Base-by-base conservation (phyloP, 441 rosid species). In the Syzygium syzygioides region DNA sequence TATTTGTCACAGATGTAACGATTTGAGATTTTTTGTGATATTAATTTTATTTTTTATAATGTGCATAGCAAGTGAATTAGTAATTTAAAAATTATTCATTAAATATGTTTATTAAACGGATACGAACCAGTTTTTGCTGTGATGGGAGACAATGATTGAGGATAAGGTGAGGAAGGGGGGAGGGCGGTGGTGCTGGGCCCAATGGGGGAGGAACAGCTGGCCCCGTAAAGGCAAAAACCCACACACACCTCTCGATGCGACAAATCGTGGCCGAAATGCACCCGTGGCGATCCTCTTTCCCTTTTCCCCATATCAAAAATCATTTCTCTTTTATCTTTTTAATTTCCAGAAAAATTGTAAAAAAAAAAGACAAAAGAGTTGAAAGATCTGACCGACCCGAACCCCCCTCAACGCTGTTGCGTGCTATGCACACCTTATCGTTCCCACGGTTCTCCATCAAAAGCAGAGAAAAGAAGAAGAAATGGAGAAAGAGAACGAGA, bases 401-500 rank as follows among this genome's bases (percentile, higher is more conserved):
- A 34, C 28, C 79, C n/a, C 48, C 8, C 7, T 5, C 79, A 1
- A 34, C 8, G 2, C 26, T 32, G 34, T 62, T 34, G 48, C 26
- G 48, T 34, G 79, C 26, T 68, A 41, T 4, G 14, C 14, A 19
- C 48, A 34, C 79, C 79, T 68, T 37, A 17, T 71, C 80, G 50
- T 37, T 18, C 64, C 50, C 3, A 0, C 15, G 17, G 50, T 71
- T 11, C 50, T 71, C 17, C 80, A 20, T 37, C 80, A 71, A 37
- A 37, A 71, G 28, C 28, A 17, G 14, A 20, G 80, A 11, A 37
- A 71, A 11, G 25, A 34, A 68, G 2, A 10, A 18, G 25, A 19
- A 10, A 19, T 19, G 4, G 7, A 32, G 0, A 5, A 1, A 30
- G 17, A 2, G 0, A 26, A 26, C 2, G 64, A 41, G 1, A 0